phyloP scores from a whole-genome alignment of 768 basidiomycete genomes.

The Phaffia australis region DNA sequence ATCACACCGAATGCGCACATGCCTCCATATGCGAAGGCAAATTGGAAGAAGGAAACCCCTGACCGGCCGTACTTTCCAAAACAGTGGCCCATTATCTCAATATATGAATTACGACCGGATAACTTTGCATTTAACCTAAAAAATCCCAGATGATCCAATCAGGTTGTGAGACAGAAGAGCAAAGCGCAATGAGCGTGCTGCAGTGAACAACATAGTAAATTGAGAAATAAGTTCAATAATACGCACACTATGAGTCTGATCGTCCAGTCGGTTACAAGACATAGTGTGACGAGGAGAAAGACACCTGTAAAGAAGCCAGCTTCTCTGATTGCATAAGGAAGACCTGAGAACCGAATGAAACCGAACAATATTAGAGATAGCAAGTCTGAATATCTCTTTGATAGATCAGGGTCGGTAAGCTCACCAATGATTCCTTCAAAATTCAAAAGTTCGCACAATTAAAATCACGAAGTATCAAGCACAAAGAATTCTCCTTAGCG shows the following conservation, averaged over 20 bases:
- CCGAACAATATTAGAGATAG: not conserved
- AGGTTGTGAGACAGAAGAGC: no score
- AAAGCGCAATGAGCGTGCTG: no score
- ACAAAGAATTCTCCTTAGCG: not conserved
- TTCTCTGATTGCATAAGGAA: constrained; percentile 88
- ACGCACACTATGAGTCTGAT: constrained; percentile 73
- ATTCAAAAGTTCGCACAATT: not conserved
- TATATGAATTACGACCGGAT: constrained; percentile 81
- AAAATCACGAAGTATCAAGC: not conserved
- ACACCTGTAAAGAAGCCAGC: constrained; percentile 87
- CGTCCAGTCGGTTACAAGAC: constrained; percentile 65
- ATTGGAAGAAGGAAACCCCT: constrained; percentile 92
- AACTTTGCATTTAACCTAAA: constrained; percentile 71
- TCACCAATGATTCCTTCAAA: constrained; percentile 60
- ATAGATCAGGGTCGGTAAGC: constrained; percentile 24
- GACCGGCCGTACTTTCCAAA: constrained; percentile 86
- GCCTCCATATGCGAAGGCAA: constrained; percentile 95
- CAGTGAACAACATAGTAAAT: no score
- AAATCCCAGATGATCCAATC: no score
- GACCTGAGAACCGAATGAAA: constrained; percentile 35
- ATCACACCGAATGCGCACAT: constrained; percentile 97
- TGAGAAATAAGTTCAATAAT: no score
- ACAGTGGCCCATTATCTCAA: constrained; percentile 82
- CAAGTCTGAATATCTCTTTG: not conserved
- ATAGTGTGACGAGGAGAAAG: constrained; percentile 66